Conservation (phyloP, 169 alveolate species). For the Eimeria acervulina region DNA sequence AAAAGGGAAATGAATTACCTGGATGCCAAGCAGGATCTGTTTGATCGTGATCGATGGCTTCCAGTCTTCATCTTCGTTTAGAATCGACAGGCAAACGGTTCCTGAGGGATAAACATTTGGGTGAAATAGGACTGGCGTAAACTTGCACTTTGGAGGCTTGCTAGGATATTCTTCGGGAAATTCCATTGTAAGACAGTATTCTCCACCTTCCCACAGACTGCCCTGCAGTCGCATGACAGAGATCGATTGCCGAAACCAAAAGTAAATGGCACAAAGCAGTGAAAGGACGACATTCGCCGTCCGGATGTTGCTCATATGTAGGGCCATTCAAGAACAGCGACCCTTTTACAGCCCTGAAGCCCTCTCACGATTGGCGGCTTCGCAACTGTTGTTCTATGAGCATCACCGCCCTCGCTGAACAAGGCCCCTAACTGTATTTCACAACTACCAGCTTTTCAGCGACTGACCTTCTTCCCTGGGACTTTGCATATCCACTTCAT, state of each 20-base stretch:
- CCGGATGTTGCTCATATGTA: background rate
- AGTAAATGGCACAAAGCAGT: background rate
- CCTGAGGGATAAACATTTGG: slow-evolving; percentile 99
- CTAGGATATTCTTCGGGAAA: slow-evolving; percentile 99
- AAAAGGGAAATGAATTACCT: slow-evolving; percentile 84
- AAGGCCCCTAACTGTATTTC: background rate
- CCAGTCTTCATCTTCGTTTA: slow-evolving; percentile 99
- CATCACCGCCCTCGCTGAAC: background rate
- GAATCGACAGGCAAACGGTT: slow-evolving; percentile 98
- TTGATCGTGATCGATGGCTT: slow-evolving; percentile 99
- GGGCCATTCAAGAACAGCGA: background rate
- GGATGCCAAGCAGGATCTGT: slow-evolving; percentile 98
- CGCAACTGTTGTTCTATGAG: background rate
- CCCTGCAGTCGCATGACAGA: slow-evolving; percentile 83
- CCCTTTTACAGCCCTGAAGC: background rate
- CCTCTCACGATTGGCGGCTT: background rate
- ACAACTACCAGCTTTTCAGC: background rate
- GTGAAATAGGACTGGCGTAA: slow-evolving; percentile 97
- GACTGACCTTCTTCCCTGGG: slow-evolving; percentile 97
- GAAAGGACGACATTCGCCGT: background rate
- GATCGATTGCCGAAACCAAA: background rate
- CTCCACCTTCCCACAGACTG: slow-evolving; percentile 99
- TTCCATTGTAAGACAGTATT: slow-evolving; percentile 97
- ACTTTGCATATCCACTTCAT: slow-evolving; percentile 98
- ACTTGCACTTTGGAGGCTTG: slow-evolving; percentile 99